These are phyloP conservation scores for Anthoceros angustus DNA, from an alignment of 225 moss, liverwort and hornwort genomes.

Conservation along the genomic window DNA sequence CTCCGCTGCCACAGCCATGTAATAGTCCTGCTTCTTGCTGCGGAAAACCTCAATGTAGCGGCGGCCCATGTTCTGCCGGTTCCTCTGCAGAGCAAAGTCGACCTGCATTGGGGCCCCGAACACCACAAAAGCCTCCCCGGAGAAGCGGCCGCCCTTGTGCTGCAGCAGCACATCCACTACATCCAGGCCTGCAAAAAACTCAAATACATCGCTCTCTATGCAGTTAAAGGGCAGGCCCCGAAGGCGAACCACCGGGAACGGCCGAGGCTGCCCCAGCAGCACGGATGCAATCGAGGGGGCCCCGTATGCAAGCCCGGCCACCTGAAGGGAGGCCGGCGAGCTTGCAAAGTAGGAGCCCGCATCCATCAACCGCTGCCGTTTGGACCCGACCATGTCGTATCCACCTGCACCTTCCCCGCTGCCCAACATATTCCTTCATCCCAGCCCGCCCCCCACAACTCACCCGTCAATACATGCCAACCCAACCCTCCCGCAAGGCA, in stretches of 20 bases:
- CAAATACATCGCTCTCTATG: constrained; percentile 73
- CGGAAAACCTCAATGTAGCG: constrained; percentile 82
- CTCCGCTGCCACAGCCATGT: constrained; percentile 53
- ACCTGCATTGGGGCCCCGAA: constrained; percentile 79
- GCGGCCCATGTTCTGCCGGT: constrained; percentile 81
- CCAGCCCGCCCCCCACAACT: constrained; percentile 20
- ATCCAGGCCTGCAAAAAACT: constrained; percentile 75
- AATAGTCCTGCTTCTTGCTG: constrained; percentile 84
- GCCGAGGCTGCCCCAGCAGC: constrained; percentile 47
- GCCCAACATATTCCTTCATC: constrained; percentile 87
- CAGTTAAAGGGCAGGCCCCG: constrained; percentile 87
- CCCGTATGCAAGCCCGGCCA: constrained; percentile 35
- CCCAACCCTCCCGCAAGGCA: constrained; percentile 27
- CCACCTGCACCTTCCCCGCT: constrained; percentile 61
- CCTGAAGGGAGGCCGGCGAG: constrained; percentile 23
- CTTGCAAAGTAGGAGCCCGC: constrained; percentile 42
- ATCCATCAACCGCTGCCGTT: constrained; percentile 85
- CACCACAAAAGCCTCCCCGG: constrained; percentile 72
- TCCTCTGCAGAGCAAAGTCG: constrained; percentile 69
- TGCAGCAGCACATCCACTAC: constrained; percentile 78
- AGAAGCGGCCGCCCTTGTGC: constrained; percentile 69
- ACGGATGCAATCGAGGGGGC: constrained; percentile 28
- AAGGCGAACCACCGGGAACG: constrained; percentile 72
- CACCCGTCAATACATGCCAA: constrained; percentile 46
- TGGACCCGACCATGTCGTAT: constrained; percentile 68